phyloP scores from a whole-genome alignment of 108 stramenopile species.

The Conticribra weissflogii region DNA sequence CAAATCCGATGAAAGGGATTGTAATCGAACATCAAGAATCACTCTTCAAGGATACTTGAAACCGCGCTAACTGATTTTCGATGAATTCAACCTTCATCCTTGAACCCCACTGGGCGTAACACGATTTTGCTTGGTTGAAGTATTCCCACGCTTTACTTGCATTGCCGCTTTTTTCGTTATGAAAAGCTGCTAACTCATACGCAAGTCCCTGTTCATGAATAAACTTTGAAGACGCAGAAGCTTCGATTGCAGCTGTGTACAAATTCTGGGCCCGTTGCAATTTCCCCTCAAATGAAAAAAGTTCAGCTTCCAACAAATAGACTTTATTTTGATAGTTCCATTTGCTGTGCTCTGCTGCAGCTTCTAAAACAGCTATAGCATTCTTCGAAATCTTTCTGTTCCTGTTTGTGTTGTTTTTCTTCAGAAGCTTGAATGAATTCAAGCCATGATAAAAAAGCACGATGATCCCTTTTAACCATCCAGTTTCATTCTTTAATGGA shows the following conservation, averaged over 20 bases:
- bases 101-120: constrained; percentile 27
- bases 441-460: not conserved
- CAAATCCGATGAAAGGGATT: no score
- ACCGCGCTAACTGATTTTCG: not conserved
- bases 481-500: not conserved
- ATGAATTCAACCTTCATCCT: constrained; percentile 7
- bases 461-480: not conserved
- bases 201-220: constrained; percentile 36
- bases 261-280: constrained; percentile 8
- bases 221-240: constrained; percentile 17
- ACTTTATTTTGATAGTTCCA: constrained; percentile 39
- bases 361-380: not conserved
- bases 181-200: constrained; percentile 23
- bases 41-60: not conserved
- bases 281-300: constrained; percentile 16
- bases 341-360: constrained; percentile 4
- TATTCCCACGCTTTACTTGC: constrained; percentile 7
- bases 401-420: not conserved
- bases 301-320: constrained; percentile 25
- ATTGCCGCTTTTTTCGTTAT: constrained; percentile 10
- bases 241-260: constrained; percentile 23
- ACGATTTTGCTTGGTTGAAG: constrained; percentile 19
- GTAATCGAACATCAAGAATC: not conserved
- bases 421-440: not conserved
- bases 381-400: constrained; percentile 6